Evolutionary conservation across 2,329 filamentous ascomycete genomes (phyloP), one percentile per base, ranked within the genome.

Genomic region (Calycina marina): DNA sequence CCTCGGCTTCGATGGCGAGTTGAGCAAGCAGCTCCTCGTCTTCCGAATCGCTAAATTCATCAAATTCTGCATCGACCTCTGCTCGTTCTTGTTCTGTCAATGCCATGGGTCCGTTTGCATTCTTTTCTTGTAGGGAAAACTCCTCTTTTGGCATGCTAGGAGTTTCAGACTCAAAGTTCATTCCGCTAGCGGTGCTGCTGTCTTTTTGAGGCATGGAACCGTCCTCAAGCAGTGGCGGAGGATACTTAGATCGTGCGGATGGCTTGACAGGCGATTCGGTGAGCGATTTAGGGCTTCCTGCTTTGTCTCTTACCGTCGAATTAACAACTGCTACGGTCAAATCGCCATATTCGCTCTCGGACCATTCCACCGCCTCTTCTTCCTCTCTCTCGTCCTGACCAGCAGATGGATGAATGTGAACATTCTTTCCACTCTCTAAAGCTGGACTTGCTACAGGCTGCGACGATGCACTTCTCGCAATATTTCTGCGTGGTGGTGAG

Each of bases 11-110:
- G 15, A 78, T 72, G 0, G 84, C 86, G 46, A 98, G 73, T 44
- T 88, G 84, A 5, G 71, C 72, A 35, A 96, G 68, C 5, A 98
- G 65, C 45, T 93, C 85, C 50, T 86, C 86, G 40, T 96, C 88
- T 55, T 93, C 90, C 0, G 84, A 80, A 42, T 96, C 88, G 18
- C 81, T 90, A 45, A 78, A 76, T 13, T 77, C 71, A 30, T 76
- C 72, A 25, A 62, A 62, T 18, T 68, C 60, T 16, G 55, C 52
- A 20, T 59, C 41, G n/a, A 22, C n/a, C 20, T 22, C 20, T 9
- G 20, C 20, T 9, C 20, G 20, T 22, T 22, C 20, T 9, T 22
- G 8, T n/a, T 22, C 20, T 9, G 20, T 22, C 8, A 22, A 22
- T 22, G 8, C 20, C 8, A 22, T 22, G 20, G 8, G 8, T 22